These are phyloP conservation scores for Quercus tomentella DNA, from an alignment of 331 rosid species.

Conservation along the genomic window DNA sequence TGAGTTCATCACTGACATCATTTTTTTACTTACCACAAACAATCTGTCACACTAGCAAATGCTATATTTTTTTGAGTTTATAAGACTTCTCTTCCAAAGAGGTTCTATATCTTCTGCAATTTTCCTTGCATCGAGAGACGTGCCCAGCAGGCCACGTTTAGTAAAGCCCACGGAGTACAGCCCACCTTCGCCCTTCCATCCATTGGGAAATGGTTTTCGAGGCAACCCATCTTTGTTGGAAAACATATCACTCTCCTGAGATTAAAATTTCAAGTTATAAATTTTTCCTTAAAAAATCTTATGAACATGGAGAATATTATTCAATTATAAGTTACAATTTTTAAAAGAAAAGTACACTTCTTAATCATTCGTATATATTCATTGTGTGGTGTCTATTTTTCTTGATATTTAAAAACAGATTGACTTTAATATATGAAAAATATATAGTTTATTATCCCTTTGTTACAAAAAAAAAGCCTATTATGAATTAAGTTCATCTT, in stretches of 20 bases:
- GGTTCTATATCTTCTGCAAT: conserved; percentile 64
- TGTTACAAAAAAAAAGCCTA: neutral
- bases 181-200: conserved; percentile 89
- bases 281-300: neutral
- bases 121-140: conserved; percentile 73
- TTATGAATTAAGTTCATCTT: neutral
- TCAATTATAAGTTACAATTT: neutral
- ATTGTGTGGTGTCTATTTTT: too few relatives aligned
- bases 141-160: conserved; percentile 87
- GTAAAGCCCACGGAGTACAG: conserved; percentile 89
- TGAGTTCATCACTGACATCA: accelerated
- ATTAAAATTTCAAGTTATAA: neutral
- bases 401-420: too few relatives aligned
- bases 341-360: neutral
- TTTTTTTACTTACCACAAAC: too few relatives aligned
- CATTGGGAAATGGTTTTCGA: conserved; percentile 64
- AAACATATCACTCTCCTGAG: conserved; percentile 75
- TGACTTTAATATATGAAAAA: too few relatives aligned
- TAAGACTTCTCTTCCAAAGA: too few relatives aligned
- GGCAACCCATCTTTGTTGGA: conserved; percentile 80
- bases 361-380: neutral
- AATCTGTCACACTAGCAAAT: accelerated
- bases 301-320: neutral
- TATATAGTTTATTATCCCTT: too few relatives aligned
- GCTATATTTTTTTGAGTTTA: too few relatives aligned